Base-by-base conservation (phyloP, 306 rosid species). In the Cicer pinnatifidum region DNA sequence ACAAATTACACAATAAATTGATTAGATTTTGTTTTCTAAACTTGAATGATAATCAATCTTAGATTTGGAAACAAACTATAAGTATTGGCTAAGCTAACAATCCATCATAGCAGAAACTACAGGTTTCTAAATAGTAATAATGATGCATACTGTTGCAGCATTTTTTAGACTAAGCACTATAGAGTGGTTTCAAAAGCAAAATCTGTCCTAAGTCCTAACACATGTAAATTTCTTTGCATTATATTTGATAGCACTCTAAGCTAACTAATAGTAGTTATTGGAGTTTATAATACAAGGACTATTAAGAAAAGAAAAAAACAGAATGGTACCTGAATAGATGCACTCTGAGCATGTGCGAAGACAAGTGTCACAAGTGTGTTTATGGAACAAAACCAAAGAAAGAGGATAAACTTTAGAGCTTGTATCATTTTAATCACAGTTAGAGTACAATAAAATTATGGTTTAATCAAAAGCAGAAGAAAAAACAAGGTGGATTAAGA, bases 251-350 rank as follows among this genome's bases (percentile, higher is more conserved):
- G 57, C 50, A 59, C 69, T 66, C 69, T 66, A 11, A 9, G 16
- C 48, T 23, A 71, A 51, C 77, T 37, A 17, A 57, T 48, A 70
- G 60, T 56, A 40, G 56, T 19, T 12, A 35, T 43, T 9, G 6
- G 15, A 51, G 51, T 67, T 17, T 69, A 46, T 9, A 40, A 48
- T 35, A 38, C 45, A 62, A 23, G 6, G 56, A 52, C 11, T 3
- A 48, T 20, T 67, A 48, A 33, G 54, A 7, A 48, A 20, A 41
- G 59, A 64, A 19, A 63, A 59, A 62, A 35, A 28, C 62, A 78
- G 38, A 72, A 51, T 44, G n/a, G 44, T 82, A 92, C 97, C 97
- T 89, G 82, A 84, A 92, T 88, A 37, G 89, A 87, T 43, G 96
- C 97, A 46, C 97, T 90, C 97, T 92, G 94, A 68, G 44, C 75